Percentiles rank a stretch among this genome's conserved stretches.
phyloP scores from a whole-genome alignment of 441 rosid species.

The Bocquillonia castaneifolia region DNA sequence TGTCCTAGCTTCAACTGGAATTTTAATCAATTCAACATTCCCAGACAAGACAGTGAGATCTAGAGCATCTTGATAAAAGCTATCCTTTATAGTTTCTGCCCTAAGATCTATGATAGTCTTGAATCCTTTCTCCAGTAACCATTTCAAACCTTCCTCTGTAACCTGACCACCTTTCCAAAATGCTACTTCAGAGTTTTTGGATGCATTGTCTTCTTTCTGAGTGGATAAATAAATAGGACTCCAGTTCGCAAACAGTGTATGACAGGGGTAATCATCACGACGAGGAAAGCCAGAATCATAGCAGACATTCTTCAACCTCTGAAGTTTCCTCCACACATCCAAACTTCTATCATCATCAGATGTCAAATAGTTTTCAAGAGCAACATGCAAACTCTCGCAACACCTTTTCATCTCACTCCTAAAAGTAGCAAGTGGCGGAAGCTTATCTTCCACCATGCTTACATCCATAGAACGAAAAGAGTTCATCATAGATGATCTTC shows the following conservation, averaged over 20 bases:
- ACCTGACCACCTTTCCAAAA: conserved; percentile 95
- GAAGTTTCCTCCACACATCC: conserved; percentile 82
- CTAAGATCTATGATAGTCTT: conserved; percentile 85
- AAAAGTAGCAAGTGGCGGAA: conserved; percentile 88
- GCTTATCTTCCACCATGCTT: conserved; percentile 53
- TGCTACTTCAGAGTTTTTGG: conserved; percentile 54
- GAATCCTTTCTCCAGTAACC: conserved; percentile 73
- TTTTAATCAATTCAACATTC: conserved; percentile 56
- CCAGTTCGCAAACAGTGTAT: conserved; percentile 77
- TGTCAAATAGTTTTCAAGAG: conserved; percentile 80
- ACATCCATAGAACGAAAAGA: conserved; percentile 47
- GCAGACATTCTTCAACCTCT: conserved; percentile 88
- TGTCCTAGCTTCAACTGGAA: conserved; percentile 75
- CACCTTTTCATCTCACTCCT: conserved; percentile 96
- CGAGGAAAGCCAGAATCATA: conserved; percentile 86
- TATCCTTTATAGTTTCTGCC: conserved; percentile 76
- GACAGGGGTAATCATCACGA: conserved; percentile 61
- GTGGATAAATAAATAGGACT: conserved; percentile 58
- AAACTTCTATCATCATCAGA: conserved; percentile 62
- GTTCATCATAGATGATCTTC: conserved; percentile 57
- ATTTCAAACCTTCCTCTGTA: conserved; percentile 77
- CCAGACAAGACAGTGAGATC: conserved; percentile 56
- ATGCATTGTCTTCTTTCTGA: conserved; percentile 45
- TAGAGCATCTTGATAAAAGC: conserved; percentile 63
- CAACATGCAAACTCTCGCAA: conserved; percentile 88